Evolutionary conservation across 2,329 filamentous ascomycete genomes (phyloP), one percentile per base, ranked within the genome.

Genomic region (Ascochyta fabae): DNA sequence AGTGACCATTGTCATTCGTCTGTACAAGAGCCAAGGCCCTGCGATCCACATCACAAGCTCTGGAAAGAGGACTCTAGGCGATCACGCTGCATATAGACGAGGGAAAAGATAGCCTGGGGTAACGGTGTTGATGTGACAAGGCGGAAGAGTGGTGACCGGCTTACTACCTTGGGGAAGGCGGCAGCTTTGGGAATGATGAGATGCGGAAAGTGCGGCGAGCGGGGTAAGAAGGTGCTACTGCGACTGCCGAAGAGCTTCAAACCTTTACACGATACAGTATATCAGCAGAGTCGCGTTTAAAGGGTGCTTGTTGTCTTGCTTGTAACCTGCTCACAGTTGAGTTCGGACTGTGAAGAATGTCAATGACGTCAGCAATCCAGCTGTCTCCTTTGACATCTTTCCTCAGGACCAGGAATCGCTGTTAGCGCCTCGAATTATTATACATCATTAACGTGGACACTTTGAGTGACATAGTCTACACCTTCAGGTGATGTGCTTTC

Each of bases 131-230:
- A 42, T 24, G 19, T 36, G 31, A 23, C 5, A 26, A 31, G 16
- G 39, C 33, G 19, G 33, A 33, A 26, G 16, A 19, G 23, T 4
- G 15, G 26, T 43, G 44, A 1, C 39, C 51, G 51, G 51, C 13
- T 53, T 53, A 44, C 51, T 22, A 33, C 4, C 4, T 53, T 48
- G 10, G 44, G 51, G 33, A 53, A 53, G 24, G 39, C 44, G 51
- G 31, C 26, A 19, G 8, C 38, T 27, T 7, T 34, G 13, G 29
- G 12, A 7, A 8, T 42, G 31, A 38, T 19, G 43, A 19, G 31
- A 16, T 23, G 29, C 29, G 35, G 49, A 47, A 53, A 29, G 50
- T 53, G 39, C 33, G 40, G 44, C 51, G 51, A 53, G 51, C 51
- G 51, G 51, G 51, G 51, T 53, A 48, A 53, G 19, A 43, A 33